Evolutionary conservation across 139 green algal genomes (phyloP), one percentile per base, ranked within the genome.

Genomic region (Auxenochlorella pyrenoidosa): DNA sequence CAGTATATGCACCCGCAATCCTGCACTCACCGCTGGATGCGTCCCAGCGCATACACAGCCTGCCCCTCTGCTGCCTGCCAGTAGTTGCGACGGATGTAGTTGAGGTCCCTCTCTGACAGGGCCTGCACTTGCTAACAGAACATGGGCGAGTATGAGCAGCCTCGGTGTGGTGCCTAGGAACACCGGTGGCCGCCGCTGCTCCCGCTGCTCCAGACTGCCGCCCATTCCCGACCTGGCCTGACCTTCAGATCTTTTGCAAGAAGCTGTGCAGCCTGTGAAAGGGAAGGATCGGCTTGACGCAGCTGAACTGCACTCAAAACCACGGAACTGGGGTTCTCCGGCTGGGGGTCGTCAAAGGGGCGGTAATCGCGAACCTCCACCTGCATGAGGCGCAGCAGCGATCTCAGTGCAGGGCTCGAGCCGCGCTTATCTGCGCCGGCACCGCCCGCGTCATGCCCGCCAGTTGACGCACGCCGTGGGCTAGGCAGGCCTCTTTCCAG

Each of bases 21-120:
- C 21, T n/a, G 24, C 63, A 36, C 63, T 34, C 68, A 75, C 68
- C 68, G 38, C n/a, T 22, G 73, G 36, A 79, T 79, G 24, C 73
- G 40, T 3, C 40, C 73, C 26, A 79, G 40, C 43, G 73, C 73
- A 22, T 79, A 79, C 40, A 79, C 73, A n/a, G 73, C 73, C 73
- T 79, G 24, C 10, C 40, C 73, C 32, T 79, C 38, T 40, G n/a
- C n/a, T 16, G 43, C 73, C 47, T 79, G 73, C 40, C 43, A 79
- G 38, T 41, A 79, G 73, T 79, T 79, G 26, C 73, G 41, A 4
- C 73, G 73, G 5, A 36, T 51, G 73, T 79, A 79, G 73, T 79
- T 79, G 6, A 22, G 5, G 24, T 58, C 38, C 40, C 32, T 34
- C 24, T 58, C 73, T 26, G 73, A n/a, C 73, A 79, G 38, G 73